Evolutionary conservation across 176 grass and related monocot genomes (phyloP), one percentile per base, ranked within the genome.

Genomic region (Juncus effusus): DNA sequence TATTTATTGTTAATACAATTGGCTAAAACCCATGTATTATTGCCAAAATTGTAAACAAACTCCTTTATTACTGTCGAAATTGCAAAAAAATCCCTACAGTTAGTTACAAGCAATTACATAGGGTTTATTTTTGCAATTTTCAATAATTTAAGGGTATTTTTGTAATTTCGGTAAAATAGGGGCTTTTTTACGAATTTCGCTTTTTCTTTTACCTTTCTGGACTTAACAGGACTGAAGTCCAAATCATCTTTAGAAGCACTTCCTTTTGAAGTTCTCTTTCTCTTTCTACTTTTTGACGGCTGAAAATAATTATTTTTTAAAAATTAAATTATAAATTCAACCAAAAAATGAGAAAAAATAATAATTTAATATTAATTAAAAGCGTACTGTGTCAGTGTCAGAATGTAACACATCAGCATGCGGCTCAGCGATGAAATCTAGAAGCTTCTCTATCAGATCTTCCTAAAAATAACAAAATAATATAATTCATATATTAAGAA

Each of bases 381-480:
- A 6, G 5, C 70, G 72, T 10, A 61, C 42, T 1, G 10, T 59
- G 64, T 70, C 76, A 59, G 79, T 63, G 80, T 86, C 83, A 59
- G 83, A 82, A 67, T 70, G 59, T 40, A 61, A 57, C 40, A 61
- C 84, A 76, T 84, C 85, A 82, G 67, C 66, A 72, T 83, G 86
- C 72, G 95, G 95, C 28, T 85, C 95, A 61, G 86, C 85, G 65
- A 99, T 90, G 62, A 99, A 99, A 51, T 99, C 95, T 85, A 99
- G 80, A 10, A 99, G 67, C 61, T 86, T 99, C 60, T 39, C 71
- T 52, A 99, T 79, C 13, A 99, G 74, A 64, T 99, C 95, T 78
- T 99, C 95, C 95, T 99, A 78, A 61, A 79, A 69, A 13, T 62
- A 19, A 13, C 67, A 56, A 64, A 82, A 62, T 70, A 40, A 62